Evolutionary conservation across 1,284 basidiomycete genomes (phyloP).

Genomic region (Irpex lacteus): DNA sequence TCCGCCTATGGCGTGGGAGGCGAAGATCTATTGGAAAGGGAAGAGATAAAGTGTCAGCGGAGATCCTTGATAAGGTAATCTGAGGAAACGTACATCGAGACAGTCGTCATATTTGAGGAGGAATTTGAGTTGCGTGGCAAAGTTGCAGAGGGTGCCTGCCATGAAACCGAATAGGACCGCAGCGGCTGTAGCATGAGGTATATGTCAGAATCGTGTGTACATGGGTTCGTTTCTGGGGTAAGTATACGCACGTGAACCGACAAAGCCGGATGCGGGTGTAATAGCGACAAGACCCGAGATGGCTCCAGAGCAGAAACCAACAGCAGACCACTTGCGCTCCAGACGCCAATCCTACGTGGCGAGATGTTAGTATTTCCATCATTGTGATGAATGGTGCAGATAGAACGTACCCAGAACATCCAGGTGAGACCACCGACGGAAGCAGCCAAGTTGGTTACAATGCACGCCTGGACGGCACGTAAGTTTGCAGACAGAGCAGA

Average conservation of each 20-base stretch:
- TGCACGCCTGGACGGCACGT: constrained; percentile 85
- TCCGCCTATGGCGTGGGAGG: constrained; percentile 87
- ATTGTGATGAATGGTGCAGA: not conserved
- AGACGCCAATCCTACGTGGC: constrained; percentile 76
- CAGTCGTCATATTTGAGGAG: constrained; percentile 72
- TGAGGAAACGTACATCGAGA: constrained; percentile 60
- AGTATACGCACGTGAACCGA: constrained; percentile 66
- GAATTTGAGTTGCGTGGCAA: constrained; percentile 93
- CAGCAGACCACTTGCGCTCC: constrained; percentile 89
- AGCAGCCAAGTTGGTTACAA: constrained; percentile 91
- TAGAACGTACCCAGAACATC: constrained; percentile 75
- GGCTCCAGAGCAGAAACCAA: constrained; percentile 96
- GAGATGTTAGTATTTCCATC: not conserved
- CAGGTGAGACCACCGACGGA: constrained; percentile 88
- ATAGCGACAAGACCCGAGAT: constrained; percentile 90
- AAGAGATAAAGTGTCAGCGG: constrained; percentile 6
- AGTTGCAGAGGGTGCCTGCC: constrained; percentile 86
- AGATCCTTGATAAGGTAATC: constrained; percentile 2
- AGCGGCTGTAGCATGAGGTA: constrained; percentile 46
- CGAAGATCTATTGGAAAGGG: constrained; percentile 66
- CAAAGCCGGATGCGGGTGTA: constrained; percentile 89
- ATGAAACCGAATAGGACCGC: constrained; percentile 85
- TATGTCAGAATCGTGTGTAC: not conserved
- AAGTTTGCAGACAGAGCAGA: constrained; percentile 85
- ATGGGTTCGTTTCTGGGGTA: constrained; percentile 15